These are phyloP conservation scores for Neofusicoccum ribis DNA, from an alignment of 2,329 filamentous ascomycete species.

Conservation along the genomic window DNA sequence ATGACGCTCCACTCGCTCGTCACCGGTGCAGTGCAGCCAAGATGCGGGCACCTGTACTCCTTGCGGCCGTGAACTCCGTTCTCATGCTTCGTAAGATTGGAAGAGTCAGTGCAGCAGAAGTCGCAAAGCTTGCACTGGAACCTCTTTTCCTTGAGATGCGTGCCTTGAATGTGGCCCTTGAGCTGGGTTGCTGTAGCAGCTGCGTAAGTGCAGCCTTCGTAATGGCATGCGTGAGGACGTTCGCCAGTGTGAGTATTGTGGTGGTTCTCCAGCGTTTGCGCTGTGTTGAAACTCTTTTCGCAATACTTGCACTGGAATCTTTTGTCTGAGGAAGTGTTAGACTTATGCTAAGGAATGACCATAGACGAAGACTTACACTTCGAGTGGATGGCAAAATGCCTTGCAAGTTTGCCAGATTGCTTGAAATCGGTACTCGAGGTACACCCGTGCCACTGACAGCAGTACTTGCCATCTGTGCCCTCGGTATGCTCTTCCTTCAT, in stretches of 20 bases:
- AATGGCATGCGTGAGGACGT: conserved; percentile 37
- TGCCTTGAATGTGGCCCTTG: conserved; percentile 35
- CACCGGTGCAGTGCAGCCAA: conserved; percentile 38
- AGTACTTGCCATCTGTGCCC: conserved; percentile 16
- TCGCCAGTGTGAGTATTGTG: conserved; percentile 40
- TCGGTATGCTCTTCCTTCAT: conserved; percentile 19
- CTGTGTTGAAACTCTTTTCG: conserved; percentile 41
- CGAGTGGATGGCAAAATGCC: conserved; percentile 39
- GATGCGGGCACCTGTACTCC: conserved; percentile 36
- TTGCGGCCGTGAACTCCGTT: conserved; percentile 19
- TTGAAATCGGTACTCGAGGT: conserved; percentile 40
- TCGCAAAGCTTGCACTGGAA: conserved; percentile 41
- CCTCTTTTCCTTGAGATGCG: conserved; percentile 38
- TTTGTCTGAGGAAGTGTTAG: conserved; percentile 26
- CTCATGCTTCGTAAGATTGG: conserved; percentile 41
- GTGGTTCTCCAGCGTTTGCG: conserved; percentile 43
- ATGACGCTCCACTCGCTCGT: conserved; percentile 43
- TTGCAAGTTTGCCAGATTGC: conserved; percentile 40
- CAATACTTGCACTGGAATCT: conserved; percentile 40
- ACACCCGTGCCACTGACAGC: conserved; percentile 36
- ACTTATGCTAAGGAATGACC: too few species aligned
- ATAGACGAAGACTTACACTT: conserved; percentile 23
- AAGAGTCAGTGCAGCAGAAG: conserved; percentile 39
- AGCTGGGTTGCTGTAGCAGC: conserved; percentile 41
- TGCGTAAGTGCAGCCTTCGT: conserved; percentile 33